Conservation (phyloP, 2,329 filamentous ascomycete genomes). For the Chaetomiaceae sp. region DNA sequence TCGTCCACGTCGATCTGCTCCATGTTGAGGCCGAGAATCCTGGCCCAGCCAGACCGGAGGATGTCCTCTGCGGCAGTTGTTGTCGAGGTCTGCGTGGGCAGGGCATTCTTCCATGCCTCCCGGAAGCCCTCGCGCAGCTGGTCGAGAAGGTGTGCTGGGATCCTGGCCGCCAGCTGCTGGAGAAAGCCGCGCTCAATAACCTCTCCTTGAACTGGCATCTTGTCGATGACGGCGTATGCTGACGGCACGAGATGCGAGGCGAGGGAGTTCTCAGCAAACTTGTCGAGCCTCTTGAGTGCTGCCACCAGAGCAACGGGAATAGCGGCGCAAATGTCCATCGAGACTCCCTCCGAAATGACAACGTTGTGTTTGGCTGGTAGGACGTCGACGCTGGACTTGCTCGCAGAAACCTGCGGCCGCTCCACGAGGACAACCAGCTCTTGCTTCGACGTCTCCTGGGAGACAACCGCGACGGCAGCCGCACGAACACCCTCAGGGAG, state of each 20-base stretch:
- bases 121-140: conserved; percentile 26
- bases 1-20: conserved; percentile 32
- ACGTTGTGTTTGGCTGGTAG: not conserved
- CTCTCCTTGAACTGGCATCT: conserved; percentile 29
- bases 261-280: conserved; percentile 39
- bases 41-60: conserved; percentile 35
- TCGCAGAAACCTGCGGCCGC: conserved; percentile 39
- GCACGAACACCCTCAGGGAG: conserved; percentile 32
- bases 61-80: conserved; percentile 26
- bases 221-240: conserved; percentile 39
- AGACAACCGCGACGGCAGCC: conserved; percentile 24
- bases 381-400: conserved; percentile 23
- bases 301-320: conserved; percentile 31
- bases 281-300: conserved; percentile 39
- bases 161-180: conserved; percentile 29
- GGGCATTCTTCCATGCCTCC: conserved; percentile 33
- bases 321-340: conserved; percentile 1
- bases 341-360: not conserved
- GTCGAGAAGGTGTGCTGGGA: conserved; percentile 22
- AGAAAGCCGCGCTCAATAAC: conserved; percentile 34
- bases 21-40: conserved; percentile 31
- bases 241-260: conserved; percentile 45
- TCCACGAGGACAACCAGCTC: conserved; percentile 43
- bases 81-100: conserved; percentile 9
- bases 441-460: conserved; percentile 16